phyloP scores from a whole-genome alignment of 345 rosid genomes.

The Bruguiera parviflora region DNA sequence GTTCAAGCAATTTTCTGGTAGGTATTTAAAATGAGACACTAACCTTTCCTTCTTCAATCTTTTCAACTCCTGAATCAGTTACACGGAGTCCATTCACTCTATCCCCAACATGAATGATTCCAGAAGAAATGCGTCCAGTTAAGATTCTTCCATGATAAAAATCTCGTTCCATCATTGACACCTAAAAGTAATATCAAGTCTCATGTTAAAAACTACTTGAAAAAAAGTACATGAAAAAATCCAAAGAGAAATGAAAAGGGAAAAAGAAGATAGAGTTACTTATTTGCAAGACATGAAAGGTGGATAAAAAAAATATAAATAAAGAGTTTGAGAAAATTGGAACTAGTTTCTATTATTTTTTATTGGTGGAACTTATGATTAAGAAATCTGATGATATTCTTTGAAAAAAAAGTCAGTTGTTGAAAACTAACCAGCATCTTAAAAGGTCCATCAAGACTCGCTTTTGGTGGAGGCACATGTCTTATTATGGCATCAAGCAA shows the following conservation, averaged over 20 bases:
- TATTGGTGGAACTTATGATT: too few relatives aligned
- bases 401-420: slow-evolving; percentile 7
- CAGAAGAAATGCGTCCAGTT: slow-evolving; percentile 83
- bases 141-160: slow-evolving; percentile 88
- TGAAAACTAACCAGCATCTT: slow-evolving; percentile 81
- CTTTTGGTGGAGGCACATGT: slow-evolving; percentile 80
- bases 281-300: too few relatives aligned
- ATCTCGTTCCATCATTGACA: slow-evolving; percentile 97
- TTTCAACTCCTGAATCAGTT: slow-evolving; percentile 60
- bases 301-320: too few relatives aligned
- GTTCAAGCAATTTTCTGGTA: slow-evolving; percentile 3
- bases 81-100: slow-evolving; percentile 69
- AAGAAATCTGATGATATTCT: background rate
- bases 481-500: slow-evolving; percentile 82
- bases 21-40: slow-evolving; percentile 11
- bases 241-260: background rate
- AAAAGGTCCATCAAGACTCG: slow-evolving; percentile 76
- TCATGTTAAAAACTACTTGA: slow-evolving; percentile 4
- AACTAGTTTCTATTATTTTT: too few relatives aligned
- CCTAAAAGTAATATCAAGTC: slow-evolving; percentile 44
- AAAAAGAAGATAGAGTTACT: too few relatives aligned
- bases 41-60: slow-evolving; percentile 98
- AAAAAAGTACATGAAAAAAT: background rate
- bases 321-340: too few relatives aligned
- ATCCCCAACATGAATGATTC: slow-evolving; percentile 76